A percentile compares a stretch with the other conserved stretches of the same genome.
Conservation (phyloP, 306 rosid species). For the Cercis canadensis region DNA sequence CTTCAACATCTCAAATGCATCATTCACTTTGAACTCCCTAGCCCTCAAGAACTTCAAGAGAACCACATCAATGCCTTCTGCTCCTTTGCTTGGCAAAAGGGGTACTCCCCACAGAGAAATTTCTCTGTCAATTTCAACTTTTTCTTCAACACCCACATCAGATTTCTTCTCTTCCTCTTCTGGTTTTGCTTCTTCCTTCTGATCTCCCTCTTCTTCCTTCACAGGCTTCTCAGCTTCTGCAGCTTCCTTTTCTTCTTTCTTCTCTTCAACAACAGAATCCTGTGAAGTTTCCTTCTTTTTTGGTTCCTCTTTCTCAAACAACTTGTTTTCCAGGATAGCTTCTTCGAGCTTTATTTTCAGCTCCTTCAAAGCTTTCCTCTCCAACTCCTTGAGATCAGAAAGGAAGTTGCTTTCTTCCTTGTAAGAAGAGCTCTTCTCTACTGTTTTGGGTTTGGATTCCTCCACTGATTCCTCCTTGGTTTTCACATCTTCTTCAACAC, state of each 20-base stretch:
- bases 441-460: conserved; percentile 28
- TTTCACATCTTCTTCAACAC: conserved; percentile 16
- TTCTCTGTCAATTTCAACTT: conserved; percentile 17
- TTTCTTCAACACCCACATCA: conserved; percentile 14
- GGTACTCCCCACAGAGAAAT: conserved; percentile 55
- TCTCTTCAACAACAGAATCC: not conserved
- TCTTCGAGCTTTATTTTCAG: conserved; percentile 53
- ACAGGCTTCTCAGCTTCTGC: not conserved
- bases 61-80: conserved; percentile 44
- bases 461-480: conserved; percentile 9
- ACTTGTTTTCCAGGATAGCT: conserved; percentile 38
- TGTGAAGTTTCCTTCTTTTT: conserved; percentile 1
- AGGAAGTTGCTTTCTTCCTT: conserved; percentile 54
- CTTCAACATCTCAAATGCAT: conserved; percentile 59
- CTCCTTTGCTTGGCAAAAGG: conserved; percentile 49
- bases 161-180: conserved; percentile 3
- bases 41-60: conserved; percentile 57
- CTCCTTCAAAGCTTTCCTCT: conserved; percentile 48
- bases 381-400: conserved; percentile 55
- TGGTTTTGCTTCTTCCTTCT: not conserved
- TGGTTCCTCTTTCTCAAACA: conserved; percentile 38
- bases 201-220: too few relatives aligned
- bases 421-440: conserved; percentile 49
- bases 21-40: conserved; percentile 51
- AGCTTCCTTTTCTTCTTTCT: not conserved